A percentile compares a stretch with the other conserved stretches of the same genome.
Evolutionary conservation across 257 asterid genomes (phyloP).

Genomic region (Salvia splendens): DNA sequence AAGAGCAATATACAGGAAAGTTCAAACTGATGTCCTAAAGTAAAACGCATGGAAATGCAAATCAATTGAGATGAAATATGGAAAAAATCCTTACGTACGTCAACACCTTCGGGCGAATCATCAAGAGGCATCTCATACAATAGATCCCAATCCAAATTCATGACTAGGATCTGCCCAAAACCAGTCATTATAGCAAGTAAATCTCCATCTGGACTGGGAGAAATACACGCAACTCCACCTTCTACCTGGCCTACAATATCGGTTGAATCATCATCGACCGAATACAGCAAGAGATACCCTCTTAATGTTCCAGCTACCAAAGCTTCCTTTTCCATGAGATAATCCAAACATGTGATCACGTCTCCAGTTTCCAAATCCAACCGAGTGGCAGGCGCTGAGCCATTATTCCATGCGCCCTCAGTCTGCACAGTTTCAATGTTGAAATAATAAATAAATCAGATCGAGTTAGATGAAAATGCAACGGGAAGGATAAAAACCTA

Average conservation of each 20-base stretch:
- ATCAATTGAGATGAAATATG: slow-evolving; percentile 31
- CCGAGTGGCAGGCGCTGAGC: slow-evolving; percentile 37
- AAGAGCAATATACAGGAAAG: slow-evolving; percentile 4
- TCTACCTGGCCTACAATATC: slow-evolving; percentile 91
- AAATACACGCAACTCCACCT: slow-evolving; percentile 91
- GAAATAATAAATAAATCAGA: no score
- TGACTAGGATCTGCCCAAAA: slow-evolving; percentile 79
- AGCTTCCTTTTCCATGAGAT: slow-evolving; percentile 94
- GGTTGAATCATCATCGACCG: slow-evolving; percentile 57
- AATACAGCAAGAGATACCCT: slow-evolving; percentile 73
- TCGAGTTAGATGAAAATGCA: no score
- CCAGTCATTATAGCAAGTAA: slow-evolving; percentile 79
- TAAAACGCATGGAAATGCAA: slow-evolving; percentile 11
- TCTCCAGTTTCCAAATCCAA: slow-evolving; percentile 79
- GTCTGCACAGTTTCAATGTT: slow-evolving; percentile 40
- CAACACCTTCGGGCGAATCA: slow-evolving; percentile 73
- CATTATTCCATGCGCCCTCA: slow-evolving; percentile 50
- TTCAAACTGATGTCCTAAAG: slow-evolving; percentile 3
- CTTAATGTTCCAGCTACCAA: slow-evolving; percentile 75
- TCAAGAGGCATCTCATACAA: slow-evolving; percentile 81
- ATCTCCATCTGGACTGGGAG: slow-evolving; percentile 99
- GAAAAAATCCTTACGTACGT: slow-evolving; percentile 81
- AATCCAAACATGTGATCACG: slow-evolving; percentile 74
- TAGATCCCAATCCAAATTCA: slow-evolving; percentile 98
- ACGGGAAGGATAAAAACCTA: neutral